Percentiles rank a stretch among this genome's conserved stretches.
Evolutionary conservation across 352 stramenopile genomes (phyloP).

Genomic region (Phytophthora pini): DNA sequence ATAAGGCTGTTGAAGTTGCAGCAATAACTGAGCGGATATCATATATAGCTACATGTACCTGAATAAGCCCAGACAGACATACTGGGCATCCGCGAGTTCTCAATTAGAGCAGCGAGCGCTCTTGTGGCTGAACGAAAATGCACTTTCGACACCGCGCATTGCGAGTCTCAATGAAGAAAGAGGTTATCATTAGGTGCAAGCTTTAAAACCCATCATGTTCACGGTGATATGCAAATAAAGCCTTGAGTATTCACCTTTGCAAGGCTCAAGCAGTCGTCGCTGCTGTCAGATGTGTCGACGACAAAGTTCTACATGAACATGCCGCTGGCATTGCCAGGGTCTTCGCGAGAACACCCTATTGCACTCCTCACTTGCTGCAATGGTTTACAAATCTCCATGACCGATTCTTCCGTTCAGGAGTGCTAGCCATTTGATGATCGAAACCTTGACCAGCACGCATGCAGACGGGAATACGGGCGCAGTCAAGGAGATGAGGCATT

Average conservation of each 20-base stretch:
- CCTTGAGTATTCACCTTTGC: too few species aligned
- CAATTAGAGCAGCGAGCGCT: too few species aligned
- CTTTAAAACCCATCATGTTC: too few species aligned
- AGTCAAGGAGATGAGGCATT: not conserved
- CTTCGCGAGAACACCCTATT: not conserved
- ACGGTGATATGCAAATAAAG: too few species aligned
- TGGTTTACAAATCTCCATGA: slow-evolving; percentile 2
- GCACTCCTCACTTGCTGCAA: not conserved
- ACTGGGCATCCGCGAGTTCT: not conserved
- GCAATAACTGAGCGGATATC: slow-evolving; percentile 1
- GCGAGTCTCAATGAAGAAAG: too few species aligned
- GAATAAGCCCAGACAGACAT: not conserved
- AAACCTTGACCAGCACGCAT: slow-evolving; percentile 2
- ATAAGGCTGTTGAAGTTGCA: slow-evolving; percentile 7
- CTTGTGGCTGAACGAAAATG: too few species aligned
- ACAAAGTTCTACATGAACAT: too few species aligned
- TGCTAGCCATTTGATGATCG: slow-evolving; percentile 12
- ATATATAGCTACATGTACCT: slow-evolving; percentile 4
- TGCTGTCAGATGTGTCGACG: too few species aligned
- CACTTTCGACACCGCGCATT: too few species aligned
- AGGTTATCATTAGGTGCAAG: too few species aligned
- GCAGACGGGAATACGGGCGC: slow-evolving; percentile 2
- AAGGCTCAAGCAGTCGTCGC: too few species aligned
- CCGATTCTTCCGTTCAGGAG: slow-evolving; percentile 4
- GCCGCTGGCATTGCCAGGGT: not conserved